A percentile compares a stretch with the other conserved stretches of the same genome.
phyloP scores from a whole-genome alignment of 2,329 filamentous ascomycete genomes.

The Sclerotinia sclerotiorum region DNA sequence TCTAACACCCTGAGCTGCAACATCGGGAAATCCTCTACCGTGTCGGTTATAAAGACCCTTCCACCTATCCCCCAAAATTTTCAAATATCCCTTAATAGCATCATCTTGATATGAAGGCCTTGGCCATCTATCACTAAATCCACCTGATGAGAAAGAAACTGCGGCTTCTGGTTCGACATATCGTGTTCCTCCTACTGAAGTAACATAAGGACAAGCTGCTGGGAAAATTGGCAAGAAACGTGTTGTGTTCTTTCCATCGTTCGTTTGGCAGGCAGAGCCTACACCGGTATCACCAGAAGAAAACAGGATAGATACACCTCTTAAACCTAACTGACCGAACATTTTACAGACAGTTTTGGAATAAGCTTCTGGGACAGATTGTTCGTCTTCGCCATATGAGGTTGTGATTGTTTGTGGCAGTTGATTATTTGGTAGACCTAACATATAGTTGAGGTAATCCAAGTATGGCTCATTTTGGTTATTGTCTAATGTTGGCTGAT shows the following conservation, averaged over 20 bases:
- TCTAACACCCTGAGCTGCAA: constrained; percentile 57
- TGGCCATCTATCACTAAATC: constrained; percentile 53
- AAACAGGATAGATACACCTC: constrained; percentile 63
- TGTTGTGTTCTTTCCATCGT: constrained; percentile 57
- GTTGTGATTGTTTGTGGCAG: constrained; percentile 63
- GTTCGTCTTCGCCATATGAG: constrained; percentile 68
- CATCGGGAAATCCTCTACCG: constrained; percentile 55
- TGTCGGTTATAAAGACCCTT: constrained; percentile 47
- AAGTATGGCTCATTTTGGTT: constrained; percentile 68
- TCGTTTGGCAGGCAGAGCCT: constrained; percentile 52
- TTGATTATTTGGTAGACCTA: constrained; percentile 47
- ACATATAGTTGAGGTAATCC: constrained; percentile 57
- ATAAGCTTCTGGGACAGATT: constrained; percentile 61
- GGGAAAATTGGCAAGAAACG: constrained; percentile 64
- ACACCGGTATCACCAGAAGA: constrained; percentile 59
- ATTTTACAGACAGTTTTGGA: constrained; percentile 60
- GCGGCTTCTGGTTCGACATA: constrained; percentile 48
- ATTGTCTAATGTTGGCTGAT: constrained; percentile 46
- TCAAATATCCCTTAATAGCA: constrained; percentile 48
- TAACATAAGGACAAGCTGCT: constrained; percentile 65
- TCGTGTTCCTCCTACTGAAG: constrained; percentile 60
- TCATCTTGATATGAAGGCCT: constrained; percentile 49
- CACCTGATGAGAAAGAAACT: constrained; percentile 45
- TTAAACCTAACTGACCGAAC: constrained; percentile 62
- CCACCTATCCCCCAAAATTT: constrained; percentile 46